Percentiles rank a stretch among this genome's conserved stretches.
Conservation (phyloP, 805 yeast species). For the Priceomyces carsonii region DNA sequence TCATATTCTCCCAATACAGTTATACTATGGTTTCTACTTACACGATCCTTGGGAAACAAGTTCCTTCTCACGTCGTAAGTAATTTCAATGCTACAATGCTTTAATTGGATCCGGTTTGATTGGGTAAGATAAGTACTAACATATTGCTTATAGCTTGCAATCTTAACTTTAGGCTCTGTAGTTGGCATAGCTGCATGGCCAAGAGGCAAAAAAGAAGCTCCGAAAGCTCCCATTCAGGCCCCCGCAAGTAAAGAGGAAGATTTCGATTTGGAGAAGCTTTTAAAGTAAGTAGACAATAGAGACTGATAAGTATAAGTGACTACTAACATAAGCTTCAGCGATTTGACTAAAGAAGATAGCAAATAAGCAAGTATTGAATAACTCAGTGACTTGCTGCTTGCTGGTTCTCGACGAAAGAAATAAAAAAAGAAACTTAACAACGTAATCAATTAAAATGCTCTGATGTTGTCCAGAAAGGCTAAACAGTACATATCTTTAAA, state of each 20-base stretch:
- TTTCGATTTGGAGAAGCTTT: conserved; percentile 43
- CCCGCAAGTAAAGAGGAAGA: conserved; percentile 38
- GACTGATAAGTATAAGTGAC: neutral
- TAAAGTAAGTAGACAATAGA: conserved; percentile 35
- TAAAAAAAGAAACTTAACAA: neutral
- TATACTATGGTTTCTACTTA: conserved; percentile 42
- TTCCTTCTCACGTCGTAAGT: conserved; percentile 47
- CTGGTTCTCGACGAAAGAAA: neutral
- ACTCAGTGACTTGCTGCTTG: neutral
- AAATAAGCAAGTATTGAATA: conserved; percentile 21
- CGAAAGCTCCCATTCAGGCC: conserved; percentile 22
- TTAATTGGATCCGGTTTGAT: neutral
- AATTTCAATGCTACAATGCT: neutral
- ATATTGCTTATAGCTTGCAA: conserved; percentile 34
- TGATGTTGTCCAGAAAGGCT: too few species aligned
- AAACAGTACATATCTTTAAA: too few species aligned
- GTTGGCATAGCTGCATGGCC: conserved; percentile 41
- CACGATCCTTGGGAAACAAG: conserved; percentile 45
- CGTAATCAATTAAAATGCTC: too few species aligned
- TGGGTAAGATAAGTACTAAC: conserved; percentile 10
- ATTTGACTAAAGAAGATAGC: conserved; percentile 42
- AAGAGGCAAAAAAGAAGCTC: conserved; percentile 24
- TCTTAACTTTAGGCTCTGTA: conserved; percentile 41
- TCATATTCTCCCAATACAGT: too few species aligned
- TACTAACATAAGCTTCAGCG: conserved; percentile 30